Conservation (phyloP, 164 flowering plant species). For the Piper longum region DNA sequence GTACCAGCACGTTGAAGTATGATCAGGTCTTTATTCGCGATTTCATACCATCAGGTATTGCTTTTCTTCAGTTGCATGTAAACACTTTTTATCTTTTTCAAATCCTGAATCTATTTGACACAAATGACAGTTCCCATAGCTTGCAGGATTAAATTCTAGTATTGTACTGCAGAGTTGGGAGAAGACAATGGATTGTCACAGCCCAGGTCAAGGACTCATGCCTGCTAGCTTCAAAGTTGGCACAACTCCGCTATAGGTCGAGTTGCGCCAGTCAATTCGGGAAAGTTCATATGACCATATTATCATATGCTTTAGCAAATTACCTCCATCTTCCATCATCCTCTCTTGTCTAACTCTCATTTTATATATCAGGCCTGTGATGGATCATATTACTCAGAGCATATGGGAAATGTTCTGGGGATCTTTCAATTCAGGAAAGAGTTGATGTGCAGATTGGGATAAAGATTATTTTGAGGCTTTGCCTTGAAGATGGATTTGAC, state of each 20-base stretch:
- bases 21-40: slow-evolving; percentile 81
- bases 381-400: slow-evolving; percentile 78
- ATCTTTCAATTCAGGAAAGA: slow-evolving; percentile 59
- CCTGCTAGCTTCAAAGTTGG: slow-evolving; percentile 84
- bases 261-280: slow-evolving; percentile 87
- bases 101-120: not conserved
- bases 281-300: slow-evolving; percentile 13
- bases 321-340: not conserved
- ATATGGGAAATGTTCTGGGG: slow-evolving; percentile 72
- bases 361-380: slow-evolving; percentile 44
- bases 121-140: not conserved
- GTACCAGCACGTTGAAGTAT: slow-evolving; percentile 36
- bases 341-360: not conserved
- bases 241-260: slow-evolving; percentile 76
- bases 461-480: slow-evolving; percentile 63
- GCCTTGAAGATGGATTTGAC: slow-evolving; percentile 83
- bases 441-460: slow-evolving; percentile 84
- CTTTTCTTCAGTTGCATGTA: slow-evolving; percentile 83
- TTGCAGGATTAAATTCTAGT: not conserved
- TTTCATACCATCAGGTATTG: slow-evolving; percentile 71
- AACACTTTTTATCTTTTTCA: not conserved
- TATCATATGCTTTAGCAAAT: not conserved
- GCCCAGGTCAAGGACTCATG: slow-evolving; percentile 88
- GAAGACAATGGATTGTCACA: slow-evolving; percentile 76
- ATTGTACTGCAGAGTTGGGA: slow-evolving; percentile 56